These are phyloP conservation scores for Colletotrichum noveboracense DNA, from an alignment of 2,329 filamentous ascomycete species.

Conservation along the genomic window DNA sequence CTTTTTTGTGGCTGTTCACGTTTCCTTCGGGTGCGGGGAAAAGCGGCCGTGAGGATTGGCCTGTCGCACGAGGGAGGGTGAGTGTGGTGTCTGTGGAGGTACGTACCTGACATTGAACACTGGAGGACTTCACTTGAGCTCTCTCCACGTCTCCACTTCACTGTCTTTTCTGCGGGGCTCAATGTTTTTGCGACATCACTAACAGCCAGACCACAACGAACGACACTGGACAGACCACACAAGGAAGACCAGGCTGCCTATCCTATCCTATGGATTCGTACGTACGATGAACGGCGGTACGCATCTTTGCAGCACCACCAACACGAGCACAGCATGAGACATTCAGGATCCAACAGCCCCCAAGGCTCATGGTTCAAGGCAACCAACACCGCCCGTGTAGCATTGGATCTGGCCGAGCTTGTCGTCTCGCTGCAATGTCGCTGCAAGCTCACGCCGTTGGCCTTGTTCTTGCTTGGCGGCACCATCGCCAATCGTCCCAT, in stretches of 20 bases:
- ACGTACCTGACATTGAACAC: not conserved
- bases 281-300: not conserved
- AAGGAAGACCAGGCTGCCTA: not conserved
- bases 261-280: not conserved
- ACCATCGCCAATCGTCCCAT: slow-evolving; percentile 6
- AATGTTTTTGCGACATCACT: not conserved
- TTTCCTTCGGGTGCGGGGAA: slow-evolving; percentile 1
- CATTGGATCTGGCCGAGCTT: not conserved
- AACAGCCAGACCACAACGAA: not conserved
- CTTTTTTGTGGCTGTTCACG: not conserved
- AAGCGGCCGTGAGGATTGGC: not conserved
- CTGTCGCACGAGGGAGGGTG: not conserved
- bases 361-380: not conserved
- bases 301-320: not conserved
- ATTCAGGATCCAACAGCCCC: not conserved
- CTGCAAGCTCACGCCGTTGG: not conserved
- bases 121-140: not conserved
- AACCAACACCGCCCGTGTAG: not conserved
- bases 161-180: not conserved
- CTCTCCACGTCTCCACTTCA: not conserved
- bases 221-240: not conserved
- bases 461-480: not conserved
- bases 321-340: not conserved
- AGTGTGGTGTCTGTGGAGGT: not conserved
- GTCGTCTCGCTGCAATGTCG: not conserved